A percentile compares a stretch with the other conserved stretches of the same genome.
Evolutionary conservation across 495 filamentous ascomycete genomes (phyloP).

Genomic region (Extremus antarcticus): DNA sequence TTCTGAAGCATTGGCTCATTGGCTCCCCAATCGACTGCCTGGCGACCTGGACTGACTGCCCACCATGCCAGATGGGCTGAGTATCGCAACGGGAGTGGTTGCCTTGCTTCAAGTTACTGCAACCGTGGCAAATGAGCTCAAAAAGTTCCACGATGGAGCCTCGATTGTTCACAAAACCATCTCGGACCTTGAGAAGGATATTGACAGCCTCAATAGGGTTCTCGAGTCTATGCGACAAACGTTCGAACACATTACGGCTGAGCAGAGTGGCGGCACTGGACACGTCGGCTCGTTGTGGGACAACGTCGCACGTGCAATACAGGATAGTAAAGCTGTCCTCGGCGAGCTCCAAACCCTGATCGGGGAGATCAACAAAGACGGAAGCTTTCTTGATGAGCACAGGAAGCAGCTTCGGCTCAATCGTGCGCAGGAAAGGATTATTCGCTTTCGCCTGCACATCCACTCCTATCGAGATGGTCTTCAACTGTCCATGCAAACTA

Average conservation of each 20-base stretch:
- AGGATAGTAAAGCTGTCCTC: constrained; percentile 10
- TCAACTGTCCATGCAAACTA: constrained; percentile 14
- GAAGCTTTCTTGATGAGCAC: constrained; percentile 9
- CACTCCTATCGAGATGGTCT: constrained; percentile 14
- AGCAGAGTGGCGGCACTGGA: constrained; percentile 3
- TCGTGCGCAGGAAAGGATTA: constrained; percentile 9
- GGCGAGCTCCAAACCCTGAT: constrained; percentile 6
- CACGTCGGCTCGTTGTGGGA: constrained; percentile 19
- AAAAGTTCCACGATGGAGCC: constrained; percentile 16
- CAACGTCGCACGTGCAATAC: constrained; percentile 4
- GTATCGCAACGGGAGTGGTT: constrained; percentile 11
- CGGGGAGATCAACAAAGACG: constrained; percentile 5
- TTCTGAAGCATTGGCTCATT: too few species aligned
- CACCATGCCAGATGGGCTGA: constrained; percentile 18
- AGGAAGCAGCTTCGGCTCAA: constrained; percentile 18
- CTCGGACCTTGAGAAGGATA: constrained; percentile 10
- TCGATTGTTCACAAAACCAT: constrained; percentile 10
- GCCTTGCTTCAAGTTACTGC: constrained; percentile 12
- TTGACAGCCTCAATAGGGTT: constrained; percentile 14
- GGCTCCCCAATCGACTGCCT: too few species aligned
- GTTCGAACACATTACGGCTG: constrained; percentile 6
- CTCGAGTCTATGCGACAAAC: constrained; percentile 18
- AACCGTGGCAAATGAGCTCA: constrained; percentile 9
- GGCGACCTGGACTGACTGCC: too few species aligned
- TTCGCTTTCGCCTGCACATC: constrained; percentile 7